These are phyloP conservation scores for Fusarium sp. DNA, from an alignment of 2,329 filamentous ascomycete species.

Conservation along the genomic window DNA sequence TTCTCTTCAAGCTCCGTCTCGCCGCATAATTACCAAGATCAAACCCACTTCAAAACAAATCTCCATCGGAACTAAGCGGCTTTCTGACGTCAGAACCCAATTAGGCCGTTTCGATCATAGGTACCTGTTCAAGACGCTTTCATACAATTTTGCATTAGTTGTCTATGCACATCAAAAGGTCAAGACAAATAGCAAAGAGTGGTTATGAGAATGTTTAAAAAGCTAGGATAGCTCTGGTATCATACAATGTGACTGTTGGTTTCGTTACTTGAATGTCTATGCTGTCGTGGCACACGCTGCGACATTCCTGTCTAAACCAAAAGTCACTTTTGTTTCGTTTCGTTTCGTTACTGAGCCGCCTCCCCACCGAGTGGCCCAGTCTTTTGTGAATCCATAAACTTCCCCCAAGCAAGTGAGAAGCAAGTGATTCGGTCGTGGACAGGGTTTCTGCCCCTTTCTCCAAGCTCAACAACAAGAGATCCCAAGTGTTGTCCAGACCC, in stretches of 20 bases:
- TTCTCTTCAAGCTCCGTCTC: neutral
- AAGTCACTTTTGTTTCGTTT: slow-evolving; percentile 4
- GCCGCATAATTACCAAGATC: slow-evolving; percentile 7
- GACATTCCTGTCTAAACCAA: slow-evolving; percentile 11
- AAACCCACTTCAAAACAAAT: slow-evolving; percentile 7
- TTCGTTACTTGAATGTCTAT: neutral
- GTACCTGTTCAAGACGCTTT: neutral
- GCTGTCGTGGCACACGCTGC: neutral
- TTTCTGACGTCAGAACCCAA: slow-evolving; percentile 38
- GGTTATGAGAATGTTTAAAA: slow-evolving; percentile 13
- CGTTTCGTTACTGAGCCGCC: slow-evolving; percentile 29
- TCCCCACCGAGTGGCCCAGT: slow-evolving; percentile 44
- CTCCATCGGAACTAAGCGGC: slow-evolving; percentile 7
- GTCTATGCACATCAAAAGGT: neutral
- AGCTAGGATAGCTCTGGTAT: slow-evolving; percentile 1
- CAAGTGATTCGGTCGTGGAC: neutral
- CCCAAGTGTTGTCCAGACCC: neutral
- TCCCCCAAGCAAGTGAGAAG: neutral
- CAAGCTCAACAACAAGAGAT: neutral
- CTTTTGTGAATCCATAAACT: neutral
- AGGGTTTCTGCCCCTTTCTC: neutral
- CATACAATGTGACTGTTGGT: neutral
- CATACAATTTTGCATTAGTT: neutral
- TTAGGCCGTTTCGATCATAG: neutral
- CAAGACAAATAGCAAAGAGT: slow-evolving; percentile 4